Percentiles rank a stretch among this genome's conserved stretches.
These are phyloP conservation scores for Hypoxylon perforatum DNA, from an alignment of 495 filamentous ascomycete species.

Conservation along the genomic window DNA sequence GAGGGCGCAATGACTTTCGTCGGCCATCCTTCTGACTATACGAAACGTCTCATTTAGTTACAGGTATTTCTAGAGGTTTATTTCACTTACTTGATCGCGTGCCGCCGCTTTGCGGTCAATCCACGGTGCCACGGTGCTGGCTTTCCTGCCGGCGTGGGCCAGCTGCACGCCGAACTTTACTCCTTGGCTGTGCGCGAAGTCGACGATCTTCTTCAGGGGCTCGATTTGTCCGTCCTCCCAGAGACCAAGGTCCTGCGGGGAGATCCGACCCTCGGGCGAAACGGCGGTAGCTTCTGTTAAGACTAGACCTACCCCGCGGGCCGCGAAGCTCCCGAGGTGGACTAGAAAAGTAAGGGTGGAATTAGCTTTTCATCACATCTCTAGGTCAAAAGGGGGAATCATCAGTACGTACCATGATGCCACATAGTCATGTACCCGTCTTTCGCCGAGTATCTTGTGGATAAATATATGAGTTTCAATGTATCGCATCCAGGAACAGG, in stretches of 20 bases:
- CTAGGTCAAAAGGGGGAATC: neutral
- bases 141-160: conserved; percentile 82
- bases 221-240: conserved; percentile 81
- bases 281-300: conserved; percentile 82
- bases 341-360: conserved; percentile 14
- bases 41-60: neutral
- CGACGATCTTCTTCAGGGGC: conserved; percentile 67
- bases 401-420: conserved; percentile 30
- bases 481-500: conserved; percentile 63
- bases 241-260: conserved; percentile 75
- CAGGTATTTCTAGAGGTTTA: neutral
- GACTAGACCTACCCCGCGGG: conserved; percentile 73
- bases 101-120: conserved; percentile 52
- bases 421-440: conserved; percentile 55
- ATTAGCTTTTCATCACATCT: neutral
- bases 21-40: conserved; percentile 65
- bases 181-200: conserved; percentile 76
- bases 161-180: conserved; percentile 81
- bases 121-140: conserved; percentile 75
- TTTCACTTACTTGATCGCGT: conserved; percentile 58
- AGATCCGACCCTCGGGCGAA: conserved; percentile 77
- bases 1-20: conserved; percentile 66
- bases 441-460: conserved; percentile 59
- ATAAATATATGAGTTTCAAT: conserved; percentile 15
- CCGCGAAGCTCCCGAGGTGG: conserved; percentile 65